Evolutionary conservation across 805 yeast species (phyloP), one percentile per base, ranked within the genome.

Genomic region (Wilhelminamyces savonicus): DNA sequence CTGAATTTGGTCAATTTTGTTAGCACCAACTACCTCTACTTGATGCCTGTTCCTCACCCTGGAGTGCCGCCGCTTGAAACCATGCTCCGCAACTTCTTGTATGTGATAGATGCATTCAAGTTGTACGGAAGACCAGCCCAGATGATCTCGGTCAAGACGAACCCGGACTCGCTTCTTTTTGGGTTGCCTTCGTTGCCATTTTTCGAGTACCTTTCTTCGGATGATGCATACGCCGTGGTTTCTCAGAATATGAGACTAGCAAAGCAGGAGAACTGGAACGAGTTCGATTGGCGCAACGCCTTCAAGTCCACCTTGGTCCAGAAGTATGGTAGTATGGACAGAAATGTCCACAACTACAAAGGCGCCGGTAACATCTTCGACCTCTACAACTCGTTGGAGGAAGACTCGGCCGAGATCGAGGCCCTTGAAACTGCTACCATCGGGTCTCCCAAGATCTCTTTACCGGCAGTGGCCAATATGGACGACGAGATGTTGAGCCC

Each of bases 121-220:
- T 52, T 82, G 27, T 82, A 82, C 45, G 94, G 94, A 7, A 66
- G 92, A 41, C 92, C 94, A 1, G 60, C 67, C 31, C 76, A 81
- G 35, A 68, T 85, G 42, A 77, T 71, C 44, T 84, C 92, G 13
- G 83, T 82, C 52, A 85, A 83, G 53, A 48, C 63, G 2, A 82
- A 85, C 41, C 50, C 69, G 26, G 57, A 69, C 20, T 80, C 90
- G 11, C 59, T 85, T 48, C 64, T 85, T 20, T 82, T 80, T 59
- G 90, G 80, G 0, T 62, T 82, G 36, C 94, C 94, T 4, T 73
- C 77, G 14, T 63, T 83, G 44, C 94, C 94, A 3, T 76, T 70
- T 35, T 74, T 76, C 19, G 72, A 76, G 42, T 78, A 78, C 37
- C 46, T 82, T 37, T 46, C 63, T 3, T 37, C 39, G 11, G 49